phyloP scores from a whole-genome alignment of 805 yeast genomes.

The Candida nanaspora region DNA sequence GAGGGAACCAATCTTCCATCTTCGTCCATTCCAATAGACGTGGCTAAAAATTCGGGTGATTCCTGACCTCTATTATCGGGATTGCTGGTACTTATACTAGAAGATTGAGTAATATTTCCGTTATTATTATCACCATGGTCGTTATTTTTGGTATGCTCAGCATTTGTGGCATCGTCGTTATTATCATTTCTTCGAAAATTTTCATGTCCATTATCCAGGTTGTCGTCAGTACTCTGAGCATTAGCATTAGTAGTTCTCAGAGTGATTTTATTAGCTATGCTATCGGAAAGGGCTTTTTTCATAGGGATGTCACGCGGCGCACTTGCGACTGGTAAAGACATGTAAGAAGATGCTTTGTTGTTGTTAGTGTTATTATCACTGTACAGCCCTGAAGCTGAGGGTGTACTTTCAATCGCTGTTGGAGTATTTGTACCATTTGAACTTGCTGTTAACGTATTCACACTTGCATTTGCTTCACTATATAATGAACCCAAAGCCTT shows the following conservation, averaged over 20 bases:
- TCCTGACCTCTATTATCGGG: constrained; percentile 6
- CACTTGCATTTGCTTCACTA: not conserved
- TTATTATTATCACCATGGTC: not conserved
- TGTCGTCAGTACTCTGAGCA: too few relatives aligned
- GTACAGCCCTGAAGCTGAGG: not conserved
- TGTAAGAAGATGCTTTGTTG: not conserved
- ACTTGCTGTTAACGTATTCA: not conserved
- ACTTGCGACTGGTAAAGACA: not conserved
- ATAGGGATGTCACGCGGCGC: not conserved
- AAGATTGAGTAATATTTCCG: not conserved
- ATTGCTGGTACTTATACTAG: not conserved
- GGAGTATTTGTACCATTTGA: not conserved
- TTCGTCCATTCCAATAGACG: constrained; percentile 26
- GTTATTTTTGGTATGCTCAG: not conserved
- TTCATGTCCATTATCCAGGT: too few relatives aligned
- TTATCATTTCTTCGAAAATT: too few relatives aligned
- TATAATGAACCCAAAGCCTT: not conserved
- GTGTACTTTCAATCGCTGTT: too few relatives aligned
- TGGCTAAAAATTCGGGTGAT: constrained; percentile 27
- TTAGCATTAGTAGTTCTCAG: too few relatives aligned
- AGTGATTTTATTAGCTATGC: not conserved
- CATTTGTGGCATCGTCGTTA: not conserved
- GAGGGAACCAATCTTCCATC: constrained; percentile 27
- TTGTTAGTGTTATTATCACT: not conserved
- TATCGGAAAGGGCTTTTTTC: not conserved